Evolutionary conservation across 129 eudicot genomes (phyloP).

Genomic region (Pseudognaphalium luteoalbum): DNA sequence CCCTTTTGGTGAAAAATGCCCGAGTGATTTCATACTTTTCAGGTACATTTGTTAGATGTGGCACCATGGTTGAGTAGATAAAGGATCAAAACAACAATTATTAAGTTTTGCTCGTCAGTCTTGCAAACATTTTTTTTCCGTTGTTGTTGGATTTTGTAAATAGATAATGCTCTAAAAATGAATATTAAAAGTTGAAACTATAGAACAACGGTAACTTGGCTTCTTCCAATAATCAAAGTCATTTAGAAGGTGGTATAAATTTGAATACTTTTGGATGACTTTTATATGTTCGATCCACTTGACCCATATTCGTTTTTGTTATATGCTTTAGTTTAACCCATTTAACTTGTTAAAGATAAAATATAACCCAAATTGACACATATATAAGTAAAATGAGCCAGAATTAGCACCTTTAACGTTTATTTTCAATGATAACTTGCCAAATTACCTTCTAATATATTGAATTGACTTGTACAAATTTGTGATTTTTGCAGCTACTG

Average conservation of each 20-base stretch:
- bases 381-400: background rate
- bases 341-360: background rate
- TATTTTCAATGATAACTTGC: background rate
- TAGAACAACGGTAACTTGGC: background rate
- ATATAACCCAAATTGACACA: background rate
- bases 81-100: background rate
- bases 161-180: background rate
- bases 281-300: background rate
- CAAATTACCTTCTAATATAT: background rate
- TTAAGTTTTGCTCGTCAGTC: background rate
- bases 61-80: background rate
- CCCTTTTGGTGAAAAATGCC: slow-evolving; percentile 67
- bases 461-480: background rate
- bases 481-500: slow-evolving; percentile 63
- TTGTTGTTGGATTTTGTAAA: background rate
- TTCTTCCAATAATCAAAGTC: too few relatives aligned
- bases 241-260: too few relatives aligned
- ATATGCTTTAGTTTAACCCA: background rate
- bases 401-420: background rate
- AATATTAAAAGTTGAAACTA: too few relatives aligned
- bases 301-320: background rate
- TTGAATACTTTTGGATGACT: background rate
- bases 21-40: slow-evolving; percentile 70
- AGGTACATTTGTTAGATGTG: slow-evolving; percentile 37
- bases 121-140: background rate